Percentiles rank a stretch among this genome's conserved stretches.
Conservation (phyloP, 768 basidiomycete species). For the Boletellus sp. region DNA sequence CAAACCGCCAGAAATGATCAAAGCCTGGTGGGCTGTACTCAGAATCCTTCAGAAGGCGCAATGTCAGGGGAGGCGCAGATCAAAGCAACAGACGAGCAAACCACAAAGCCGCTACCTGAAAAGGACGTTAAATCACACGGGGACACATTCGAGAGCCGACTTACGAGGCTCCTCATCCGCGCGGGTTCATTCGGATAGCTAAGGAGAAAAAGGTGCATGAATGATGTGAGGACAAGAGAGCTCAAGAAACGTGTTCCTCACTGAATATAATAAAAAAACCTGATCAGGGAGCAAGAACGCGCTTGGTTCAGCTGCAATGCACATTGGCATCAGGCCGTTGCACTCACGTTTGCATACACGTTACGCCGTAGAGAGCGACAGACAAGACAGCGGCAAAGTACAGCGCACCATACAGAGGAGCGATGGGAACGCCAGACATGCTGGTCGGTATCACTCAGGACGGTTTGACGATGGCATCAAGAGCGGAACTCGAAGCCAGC, state of each 20-base stretch:
- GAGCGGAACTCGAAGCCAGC: too few relatives aligned
- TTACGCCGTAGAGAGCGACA: background rate
- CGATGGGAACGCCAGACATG: background rate
- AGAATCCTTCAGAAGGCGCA: background rate
- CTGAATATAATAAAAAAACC: background rate
- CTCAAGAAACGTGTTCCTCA: background rate
- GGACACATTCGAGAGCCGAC: background rate
- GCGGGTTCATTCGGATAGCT: background rate
- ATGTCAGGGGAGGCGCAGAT: background rate
- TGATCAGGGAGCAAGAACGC: background rate
- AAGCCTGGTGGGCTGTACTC: background rate
- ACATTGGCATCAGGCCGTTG: background rate
- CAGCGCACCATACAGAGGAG: background rate
- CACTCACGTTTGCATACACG: constrained; percentile 2
- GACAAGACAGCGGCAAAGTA: background rate
- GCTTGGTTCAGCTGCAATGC: background rate
- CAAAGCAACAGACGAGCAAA: background rate
- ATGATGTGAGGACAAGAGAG: background rate
- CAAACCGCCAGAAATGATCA: background rate
- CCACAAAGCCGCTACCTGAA: background rate
- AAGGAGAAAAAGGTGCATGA: background rate
- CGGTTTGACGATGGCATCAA: too few relatives aligned
- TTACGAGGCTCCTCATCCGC: background rate
- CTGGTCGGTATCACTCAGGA: too few relatives aligned
- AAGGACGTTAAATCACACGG: background rate